phyloP scores from a whole-genome alignment of 495 filamentous ascomycete species.

The Lichina pygmaea region DNA sequence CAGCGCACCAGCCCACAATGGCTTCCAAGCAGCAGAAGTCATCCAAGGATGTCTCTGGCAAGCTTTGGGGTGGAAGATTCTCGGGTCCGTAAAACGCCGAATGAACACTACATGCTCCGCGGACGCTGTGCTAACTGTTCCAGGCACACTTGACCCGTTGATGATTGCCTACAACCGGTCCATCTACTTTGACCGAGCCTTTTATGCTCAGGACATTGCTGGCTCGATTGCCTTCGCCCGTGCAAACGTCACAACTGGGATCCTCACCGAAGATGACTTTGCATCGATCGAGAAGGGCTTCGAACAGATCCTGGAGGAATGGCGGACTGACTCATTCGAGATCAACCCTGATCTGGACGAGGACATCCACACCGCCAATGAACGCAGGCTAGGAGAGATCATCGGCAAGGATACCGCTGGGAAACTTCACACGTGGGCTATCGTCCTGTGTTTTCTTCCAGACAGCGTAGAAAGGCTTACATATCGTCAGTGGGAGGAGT shows the following conservation, averaged over 20 bases:
- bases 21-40: too few relatives aligned
- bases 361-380: conserved; percentile 83
- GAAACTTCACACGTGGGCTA: conserved; percentile 50
- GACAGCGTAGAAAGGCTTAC: too few relatives aligned
- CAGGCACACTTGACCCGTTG: conserved; percentile 59
- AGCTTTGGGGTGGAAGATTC: too few relatives aligned
- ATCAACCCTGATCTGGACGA: conserved; percentile 38
- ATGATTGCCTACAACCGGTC: conserved; percentile 78
- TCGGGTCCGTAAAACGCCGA: too few relatives aligned
- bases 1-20: too few relatives aligned
- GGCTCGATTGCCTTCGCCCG: conserved; percentile 72
- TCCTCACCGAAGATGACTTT: conserved; percentile 55
- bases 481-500: conserved; percentile 28
- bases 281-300: conserved; percentile 50
- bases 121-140: too few relatives aligned
- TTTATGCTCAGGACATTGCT: conserved; percentile 58
- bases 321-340: conserved; percentile 30
- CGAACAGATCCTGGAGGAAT: conserved; percentile 44
- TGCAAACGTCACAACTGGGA: conserved; percentile 49
- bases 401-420: conserved; percentile 69
- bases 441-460: too few relatives aligned
- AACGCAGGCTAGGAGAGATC: conserved; percentile 69
- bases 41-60: too few relatives aligned
- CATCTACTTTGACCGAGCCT: conserved; percentile 57
- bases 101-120: too few relatives aligned